phyloP scores from a whole-genome alignment of 2,329 filamentous ascomycete species.

The Diaporthe sp. region DNA sequence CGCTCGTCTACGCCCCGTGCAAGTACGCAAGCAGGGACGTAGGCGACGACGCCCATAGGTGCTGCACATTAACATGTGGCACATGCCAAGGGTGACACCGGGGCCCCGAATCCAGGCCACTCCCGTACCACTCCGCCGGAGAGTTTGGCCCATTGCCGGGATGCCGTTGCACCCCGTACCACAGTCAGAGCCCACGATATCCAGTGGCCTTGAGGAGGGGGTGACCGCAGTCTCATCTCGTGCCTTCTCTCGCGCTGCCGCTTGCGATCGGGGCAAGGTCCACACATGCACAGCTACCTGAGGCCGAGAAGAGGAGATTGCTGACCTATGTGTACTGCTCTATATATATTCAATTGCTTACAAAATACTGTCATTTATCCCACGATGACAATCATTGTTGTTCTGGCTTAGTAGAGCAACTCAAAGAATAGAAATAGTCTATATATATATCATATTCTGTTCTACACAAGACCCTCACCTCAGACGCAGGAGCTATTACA shows the following conservation, averaged over 20 bases:
- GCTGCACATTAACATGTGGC: not conserved
- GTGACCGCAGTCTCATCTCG: not conserved
- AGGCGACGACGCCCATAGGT: not conserved
- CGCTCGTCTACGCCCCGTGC: not conserved
- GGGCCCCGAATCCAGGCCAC: not conserved
- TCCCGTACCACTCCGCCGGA: constrained; percentile 29
- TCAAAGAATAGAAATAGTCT: too few species aligned
- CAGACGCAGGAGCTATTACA: not conserved
- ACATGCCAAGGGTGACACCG: constrained; percentile 18
- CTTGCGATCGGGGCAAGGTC: not conserved
- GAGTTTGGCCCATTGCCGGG: constrained; percentile 24
- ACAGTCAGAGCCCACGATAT: not conserved
- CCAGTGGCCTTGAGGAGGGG: not conserved
- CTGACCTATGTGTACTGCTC: not conserved
- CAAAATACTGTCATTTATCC: too few species aligned
- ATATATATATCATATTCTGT: too few species aligned
- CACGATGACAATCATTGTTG: too few species aligned
- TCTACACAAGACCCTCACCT: not conserved
- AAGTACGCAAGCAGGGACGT: not conserved
- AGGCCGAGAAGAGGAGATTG: not conserved
- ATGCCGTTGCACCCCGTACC: constrained; percentile 17
- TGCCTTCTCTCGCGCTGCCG: not conserved
- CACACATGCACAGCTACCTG: not conserved
- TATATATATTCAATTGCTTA: too few species aligned
- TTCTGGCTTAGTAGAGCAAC: too few species aligned